These are phyloP conservation scores for Psilocybe subaeruginosa DNA, from an alignment of 768 basidiomycete species.

Conservation along the genomic window DNA sequence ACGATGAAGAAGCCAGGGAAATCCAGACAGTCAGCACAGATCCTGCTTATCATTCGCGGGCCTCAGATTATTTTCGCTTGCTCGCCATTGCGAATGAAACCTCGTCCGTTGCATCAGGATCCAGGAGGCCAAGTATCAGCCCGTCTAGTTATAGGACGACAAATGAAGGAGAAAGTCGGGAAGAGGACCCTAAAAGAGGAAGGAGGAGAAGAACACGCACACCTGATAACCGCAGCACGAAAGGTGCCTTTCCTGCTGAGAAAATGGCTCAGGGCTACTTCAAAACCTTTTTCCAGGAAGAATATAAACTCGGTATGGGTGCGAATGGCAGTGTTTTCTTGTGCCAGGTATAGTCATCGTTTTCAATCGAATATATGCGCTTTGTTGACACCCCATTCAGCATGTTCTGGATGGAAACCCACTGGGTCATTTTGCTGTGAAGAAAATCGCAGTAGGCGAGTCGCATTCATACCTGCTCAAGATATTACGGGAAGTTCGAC, in stretches of 20 bases:
- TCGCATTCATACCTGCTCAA: conserved; percentile 85
- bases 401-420: conserved; percentile 88
- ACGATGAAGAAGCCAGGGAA: conserved; percentile 14
- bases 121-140: conserved; percentile 31
- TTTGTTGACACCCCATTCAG: conserved; percentile 34
- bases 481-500: conserved; percentile 83
- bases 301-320: conserved; percentile 90
- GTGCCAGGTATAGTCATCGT: conserved; percentile 61
- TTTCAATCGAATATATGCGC: conserved; percentile 1
- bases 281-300: conserved; percentile 90
- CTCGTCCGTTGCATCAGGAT: conserved; percentile 54
- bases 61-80: conserved; percentile 80
- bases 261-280: conserved; percentile 93
- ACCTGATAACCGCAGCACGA: conserved; percentile 19
- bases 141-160: conserved; percentile 20
- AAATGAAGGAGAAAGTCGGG: not conserved
- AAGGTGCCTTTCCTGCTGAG: conserved; percentile 59
- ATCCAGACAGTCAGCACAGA: conserved; percentile 36
- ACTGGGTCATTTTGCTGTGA: conserved; percentile 91
- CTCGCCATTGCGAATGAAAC: conserved; percentile 74
- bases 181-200: conserved; percentile 4
- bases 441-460: conserved; percentile 94
- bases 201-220: conserved; percentile 5
- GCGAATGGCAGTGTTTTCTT: conserved; percentile 91
- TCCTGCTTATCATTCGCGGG: conserved; percentile 54